These are phyloP conservation scores for Flueggea neowawraea DNA, from an alignment of 441 rosid genomes.

Conservation along the genomic window DNA sequence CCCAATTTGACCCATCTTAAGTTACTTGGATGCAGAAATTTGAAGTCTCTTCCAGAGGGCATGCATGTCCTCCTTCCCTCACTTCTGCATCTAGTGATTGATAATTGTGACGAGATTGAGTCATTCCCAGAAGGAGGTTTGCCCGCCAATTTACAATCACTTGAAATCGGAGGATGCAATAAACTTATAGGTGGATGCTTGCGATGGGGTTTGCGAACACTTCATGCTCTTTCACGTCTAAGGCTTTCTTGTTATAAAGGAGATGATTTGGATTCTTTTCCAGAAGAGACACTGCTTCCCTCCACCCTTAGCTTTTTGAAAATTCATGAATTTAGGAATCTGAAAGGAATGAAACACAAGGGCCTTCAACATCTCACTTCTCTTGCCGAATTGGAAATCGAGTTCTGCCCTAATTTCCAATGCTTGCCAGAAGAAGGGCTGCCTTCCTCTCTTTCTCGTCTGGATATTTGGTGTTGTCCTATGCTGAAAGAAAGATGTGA, in stretches of 20 bases:
- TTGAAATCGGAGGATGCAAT: conserved; percentile 19
- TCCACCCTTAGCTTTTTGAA: too few species aligned
- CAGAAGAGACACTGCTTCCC: too few species aligned
- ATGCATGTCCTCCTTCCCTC: conserved; percentile 13
- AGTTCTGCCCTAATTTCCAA: conserved; percentile 22
- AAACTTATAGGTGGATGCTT: conserved; percentile 21
- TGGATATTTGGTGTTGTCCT: conserved; percentile 18
- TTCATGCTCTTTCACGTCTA: conserved; percentile 24
- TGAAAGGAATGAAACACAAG: too few species aligned
- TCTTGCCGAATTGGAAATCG: conserved; percentile 25
- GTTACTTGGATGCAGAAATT: conserved; percentile 1
- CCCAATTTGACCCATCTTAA: conserved; percentile 22
- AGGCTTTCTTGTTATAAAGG: conserved; percentile 9
- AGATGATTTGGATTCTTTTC: not conserved
- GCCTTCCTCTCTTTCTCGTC: not conserved
- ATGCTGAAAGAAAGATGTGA: conserved; percentile 12
- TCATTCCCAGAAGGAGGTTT: conserved; percentile 26
- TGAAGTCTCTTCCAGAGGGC: not conserved
- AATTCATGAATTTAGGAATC: too few species aligned
- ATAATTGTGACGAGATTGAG: not conserved
- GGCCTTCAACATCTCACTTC: too few species aligned
- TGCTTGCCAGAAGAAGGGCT: conserved; percentile 20
- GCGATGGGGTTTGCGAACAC: conserved; percentile 22
- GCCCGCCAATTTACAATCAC: conserved; percentile 9
- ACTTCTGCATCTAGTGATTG: too few species aligned